Evolutionary conservation across 768 basidiomycete genomes (phyloP).

Genomic region (Russula lepida): DNA sequence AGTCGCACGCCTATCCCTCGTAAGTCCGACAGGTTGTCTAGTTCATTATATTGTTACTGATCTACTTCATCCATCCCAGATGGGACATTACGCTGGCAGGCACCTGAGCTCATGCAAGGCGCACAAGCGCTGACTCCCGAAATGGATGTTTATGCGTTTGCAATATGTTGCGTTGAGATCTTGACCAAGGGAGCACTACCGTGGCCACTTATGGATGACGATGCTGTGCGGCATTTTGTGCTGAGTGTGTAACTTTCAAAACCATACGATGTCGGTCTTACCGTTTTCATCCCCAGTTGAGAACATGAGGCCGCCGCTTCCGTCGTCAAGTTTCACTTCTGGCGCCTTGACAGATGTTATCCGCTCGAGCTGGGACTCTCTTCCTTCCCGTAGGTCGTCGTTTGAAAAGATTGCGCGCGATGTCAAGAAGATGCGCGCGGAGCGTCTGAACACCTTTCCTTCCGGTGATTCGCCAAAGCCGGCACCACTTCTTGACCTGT

Average conservation of each 20-base stretch:
- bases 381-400: conserved; percentile 42
- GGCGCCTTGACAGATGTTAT: conserved; percentile 39
- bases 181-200: conserved; percentile 54
- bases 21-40: conserved; percentile 15
- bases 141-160: conserved; percentile 63
- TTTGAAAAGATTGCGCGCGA: conserved; percentile 43
- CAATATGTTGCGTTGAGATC: conserved; percentile 57
- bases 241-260: conserved; percentile 30
- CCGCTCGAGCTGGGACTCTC: conserved; percentile 46
- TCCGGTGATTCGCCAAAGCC: conserved; percentile 28
- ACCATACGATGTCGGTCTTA: not conserved
- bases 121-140: conserved; percentile 39
- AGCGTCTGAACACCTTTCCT: conserved; percentile 15
- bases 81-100: conserved; percentile 56
- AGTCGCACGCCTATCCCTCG: conserved; percentile 37
- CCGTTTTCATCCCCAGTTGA: conserved; percentile 15
- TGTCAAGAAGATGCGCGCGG: conserved; percentile 38
- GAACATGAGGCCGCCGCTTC: conserved; percentile 30
- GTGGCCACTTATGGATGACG: conserved; percentile 45
- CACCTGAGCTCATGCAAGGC: conserved; percentile 56
- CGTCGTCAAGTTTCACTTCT: conserved; percentile 30
- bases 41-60: conserved; percentile 14
- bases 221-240: conserved; percentile 43
- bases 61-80: conserved; percentile 27
- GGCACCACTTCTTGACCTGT: conserved; percentile 21